Evolutionary conservation across 345 rosid genomes (phyloP).

Genomic region (Rhizophora mangle): DNA sequence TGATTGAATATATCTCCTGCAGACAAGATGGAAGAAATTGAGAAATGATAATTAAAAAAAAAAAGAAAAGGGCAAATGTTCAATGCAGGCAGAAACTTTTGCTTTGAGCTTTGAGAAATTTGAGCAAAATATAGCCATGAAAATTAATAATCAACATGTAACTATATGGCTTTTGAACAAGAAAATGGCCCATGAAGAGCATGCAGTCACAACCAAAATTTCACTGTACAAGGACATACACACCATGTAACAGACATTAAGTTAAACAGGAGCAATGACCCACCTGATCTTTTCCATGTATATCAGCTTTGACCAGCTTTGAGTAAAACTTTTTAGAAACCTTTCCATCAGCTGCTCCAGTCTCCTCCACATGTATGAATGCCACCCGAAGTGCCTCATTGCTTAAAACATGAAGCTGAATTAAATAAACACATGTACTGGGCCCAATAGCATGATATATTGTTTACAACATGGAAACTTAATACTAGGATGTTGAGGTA

Average conservation of each 20-base stretch:
- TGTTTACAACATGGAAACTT: background rate
- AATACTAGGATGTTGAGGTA: background rate
- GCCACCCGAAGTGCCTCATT: slow-evolving; percentile 98
- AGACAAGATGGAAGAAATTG: slow-evolving; percentile 9
- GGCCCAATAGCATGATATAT: slow-evolving; percentile 3
- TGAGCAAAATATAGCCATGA: no score
- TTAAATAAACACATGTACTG: slow-evolving; percentile 1
- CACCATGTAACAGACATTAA: background rate
- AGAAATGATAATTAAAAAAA: background rate
- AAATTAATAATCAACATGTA: background rate
- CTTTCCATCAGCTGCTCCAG: slow-evolving; percentile 48
- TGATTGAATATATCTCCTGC: slow-evolving; percentile 89
- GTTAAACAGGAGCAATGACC: slow-evolving; percentile 1
- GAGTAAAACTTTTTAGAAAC: slow-evolving; percentile 61
- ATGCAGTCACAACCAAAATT: background rate
- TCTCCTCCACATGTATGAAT: slow-evolving; percentile 89
- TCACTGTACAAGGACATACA: background rate
- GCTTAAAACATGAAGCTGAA: slow-evolving; percentile 36
- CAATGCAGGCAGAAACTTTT: no score
- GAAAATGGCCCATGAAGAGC: background rate
- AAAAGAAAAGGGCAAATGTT: background rate
- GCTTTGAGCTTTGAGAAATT: no score
- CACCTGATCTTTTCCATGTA: slow-evolving; percentile 99
- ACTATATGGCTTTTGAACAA: background rate
- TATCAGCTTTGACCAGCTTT: slow-evolving; percentile 95